Percentiles rank a stretch among this genome's conserved stretches.
phyloP scores from a whole-genome alignment of 345 rosid species.

The Euphorbia peplus region DNA sequence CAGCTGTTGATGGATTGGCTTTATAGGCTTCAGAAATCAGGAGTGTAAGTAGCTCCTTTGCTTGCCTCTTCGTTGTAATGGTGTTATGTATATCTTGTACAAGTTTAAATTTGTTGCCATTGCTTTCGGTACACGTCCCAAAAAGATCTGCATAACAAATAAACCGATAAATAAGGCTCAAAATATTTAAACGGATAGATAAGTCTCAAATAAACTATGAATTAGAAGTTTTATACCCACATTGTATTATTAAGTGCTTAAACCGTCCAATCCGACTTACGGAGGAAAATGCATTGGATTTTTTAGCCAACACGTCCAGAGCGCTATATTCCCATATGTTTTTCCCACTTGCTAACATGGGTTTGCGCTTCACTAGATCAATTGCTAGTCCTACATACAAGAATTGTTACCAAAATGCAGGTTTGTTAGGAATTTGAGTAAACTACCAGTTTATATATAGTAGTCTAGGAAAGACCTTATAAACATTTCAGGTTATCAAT shows the following conservation, averaged over 20 bases:
- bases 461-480: too few species aligned
- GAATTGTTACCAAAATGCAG: too few species aligned
- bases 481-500: too few species aligned
- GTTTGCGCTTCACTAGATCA: neutral
- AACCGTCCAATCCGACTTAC: slow-evolving; percentile 1
- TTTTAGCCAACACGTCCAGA: neutral
- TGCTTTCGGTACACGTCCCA: too few species aligned
- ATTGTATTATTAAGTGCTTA: neutral
- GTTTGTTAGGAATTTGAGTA: too few species aligned
- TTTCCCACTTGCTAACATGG: slow-evolving; percentile 1
- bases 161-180: too few species aligned
- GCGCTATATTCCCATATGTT: neutral
- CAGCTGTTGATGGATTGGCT: neutral
- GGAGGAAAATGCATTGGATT: slow-evolving; percentile 6
- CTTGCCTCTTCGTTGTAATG: neutral
- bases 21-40: neutral
- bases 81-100: too few species aligned
- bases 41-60: neutral
- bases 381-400: too few species aligned
- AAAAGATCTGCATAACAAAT: too few species aligned
- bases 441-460: neutral
- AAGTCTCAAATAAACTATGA: too few species aligned
- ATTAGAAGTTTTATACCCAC: neutral
- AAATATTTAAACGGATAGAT: too few species aligned
- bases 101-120: too few species aligned